Evolutionary conservation across 768 basidiomycete genomes (phyloP), one percentile per base, ranked within the genome.

Genomic region (Mrakia frigida): DNA sequence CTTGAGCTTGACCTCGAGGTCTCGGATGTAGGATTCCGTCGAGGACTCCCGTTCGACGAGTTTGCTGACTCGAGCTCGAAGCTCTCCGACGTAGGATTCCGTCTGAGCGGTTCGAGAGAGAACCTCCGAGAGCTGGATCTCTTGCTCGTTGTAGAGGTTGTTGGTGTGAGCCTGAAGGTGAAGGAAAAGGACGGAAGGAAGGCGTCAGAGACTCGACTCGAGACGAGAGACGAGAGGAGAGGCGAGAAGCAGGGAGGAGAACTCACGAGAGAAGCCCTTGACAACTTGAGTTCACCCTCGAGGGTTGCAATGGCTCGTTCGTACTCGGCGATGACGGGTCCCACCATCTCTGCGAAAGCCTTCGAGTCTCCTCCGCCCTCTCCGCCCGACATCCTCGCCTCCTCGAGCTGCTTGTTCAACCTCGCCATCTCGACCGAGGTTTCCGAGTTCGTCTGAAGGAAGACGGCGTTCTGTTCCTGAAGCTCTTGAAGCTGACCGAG

Each of bases 311-410:
- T 96, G 0, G 94, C 93, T 86, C 96, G 94, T 86, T 99, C 96
- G 84, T 99, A 99, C 84, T 98, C 94, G 84, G 97, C 92, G 71
- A 99, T 97, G 80, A 99, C 94, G 2, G 96, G 96, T 23, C 94
- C 95, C 31, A 98, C 95, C 33, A 84, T 83, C 53, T 82, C 80
- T 23, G 83, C 83, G 76, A 85, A 86, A 43, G 52, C 72, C n/a
- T 21, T 70, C 14, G 76, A 73, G 35, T 39, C 63, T 16, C 33
- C 68, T 25, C 52, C 67, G 35, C 59, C 63, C 33, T 60, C 74
- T 39, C 67, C 53, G 18, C 75, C 75, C 2, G 70, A 46, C 41
- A 61, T 50, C 50, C 60, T 78, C 2, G 73, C 73, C 46, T 74
- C 73, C 43, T 78, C 68, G 21, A 78, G 46, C 72, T 78, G 68